Evolutionary conservation across 331 rosid genomes (phyloP), one percentile per base, ranked within the genome.

Genomic region (Quercus phellos): DNA sequence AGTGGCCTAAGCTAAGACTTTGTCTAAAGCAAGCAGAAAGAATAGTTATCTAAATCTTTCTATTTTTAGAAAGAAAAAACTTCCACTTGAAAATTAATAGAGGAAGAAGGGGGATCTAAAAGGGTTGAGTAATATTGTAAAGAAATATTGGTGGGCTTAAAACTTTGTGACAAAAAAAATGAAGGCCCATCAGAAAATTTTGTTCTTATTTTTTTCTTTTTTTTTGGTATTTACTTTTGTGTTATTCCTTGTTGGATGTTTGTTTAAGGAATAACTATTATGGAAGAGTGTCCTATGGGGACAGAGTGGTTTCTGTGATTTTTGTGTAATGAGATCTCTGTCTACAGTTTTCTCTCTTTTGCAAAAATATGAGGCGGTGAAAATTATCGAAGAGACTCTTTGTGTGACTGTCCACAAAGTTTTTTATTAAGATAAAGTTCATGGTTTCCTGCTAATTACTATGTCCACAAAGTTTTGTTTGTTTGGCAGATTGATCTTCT

Each of bases 1-100:
- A 16, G 97, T 94, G 29, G 91, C 95, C 79, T 94, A 81, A 81
- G 82, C 55, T 26, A 12, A 13, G 53, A 46, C 53, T 46, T 46
- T 0, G 53, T 63, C 42, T 30, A 53, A 51, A 38, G 11, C 46
- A 5, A 3, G 8, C 21, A 46, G 42, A 12, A 35, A 3, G 56
- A 12, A 4, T 2, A 6, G 42, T 63, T 42, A 29, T 29, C 38
- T 34, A 38, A 8, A 38, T 38, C 43, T 63, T 63, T 63, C 43
- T 14, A 17, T 24, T 30, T 63, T 29, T 14, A 16, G 7, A 29
- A 63, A 29, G 32, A 63, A 63, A 14, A 30, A 63, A 29, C 17
- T 14, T 29, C 5, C 70, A 30, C 12, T 8, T 63, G 13, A 16
- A 63, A 29, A 26, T 11, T 1, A 3, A 24, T 4, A 4, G 30